A percentile compares a stretch with the other conserved stretches of the same genome.
Evolutionary conservation across 208 protist species (phyloP).

Genomic region (Leishmania lainsoni): DNA sequence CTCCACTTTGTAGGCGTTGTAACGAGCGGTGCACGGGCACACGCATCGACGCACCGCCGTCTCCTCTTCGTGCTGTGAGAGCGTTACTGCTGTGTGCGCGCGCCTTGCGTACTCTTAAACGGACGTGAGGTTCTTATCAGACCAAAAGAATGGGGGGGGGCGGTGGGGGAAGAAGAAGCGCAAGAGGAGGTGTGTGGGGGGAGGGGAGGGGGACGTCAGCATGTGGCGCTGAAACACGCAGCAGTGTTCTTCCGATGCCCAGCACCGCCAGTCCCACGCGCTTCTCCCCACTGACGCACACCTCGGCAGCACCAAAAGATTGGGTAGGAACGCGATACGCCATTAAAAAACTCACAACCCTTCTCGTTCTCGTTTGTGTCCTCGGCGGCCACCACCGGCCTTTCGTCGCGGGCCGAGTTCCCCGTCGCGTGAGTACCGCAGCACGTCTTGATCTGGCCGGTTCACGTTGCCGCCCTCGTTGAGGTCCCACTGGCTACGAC

Average conservation of each 20-base stretch:
- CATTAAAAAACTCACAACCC: not conserved
- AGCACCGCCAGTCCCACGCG: not conserved
- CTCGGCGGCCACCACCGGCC: conserved; percentile 3
- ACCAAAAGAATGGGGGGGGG: no score
- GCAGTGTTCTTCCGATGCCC: not conserved
- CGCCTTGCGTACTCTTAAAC: no score
- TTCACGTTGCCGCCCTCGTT: conserved; percentile 67
- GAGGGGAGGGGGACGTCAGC: not conserved
- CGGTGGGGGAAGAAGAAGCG: no score
- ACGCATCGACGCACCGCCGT: no score
- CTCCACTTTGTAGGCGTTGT: not conserved
- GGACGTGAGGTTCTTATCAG: no score
- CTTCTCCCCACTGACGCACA: not conserved
- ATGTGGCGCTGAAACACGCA: not conserved
- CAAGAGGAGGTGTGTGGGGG: not conserved
- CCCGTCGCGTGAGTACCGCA: conserved; percentile 73
- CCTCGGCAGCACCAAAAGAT: not conserved
- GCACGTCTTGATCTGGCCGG: conserved; percentile 49
- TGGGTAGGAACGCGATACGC: no score
- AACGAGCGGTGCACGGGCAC: no score
- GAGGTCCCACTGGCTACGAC: conserved; percentile 65
- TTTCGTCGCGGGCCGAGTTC: conserved; percentile 59
- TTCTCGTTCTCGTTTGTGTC: conserved; percentile 25
- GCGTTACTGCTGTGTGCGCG: no score
- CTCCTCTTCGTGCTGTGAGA: no score